Evolutionary conservation across 2,329 filamentous ascomycete species (phyloP).

Genomic region (Lachnellula arida): DNA sequence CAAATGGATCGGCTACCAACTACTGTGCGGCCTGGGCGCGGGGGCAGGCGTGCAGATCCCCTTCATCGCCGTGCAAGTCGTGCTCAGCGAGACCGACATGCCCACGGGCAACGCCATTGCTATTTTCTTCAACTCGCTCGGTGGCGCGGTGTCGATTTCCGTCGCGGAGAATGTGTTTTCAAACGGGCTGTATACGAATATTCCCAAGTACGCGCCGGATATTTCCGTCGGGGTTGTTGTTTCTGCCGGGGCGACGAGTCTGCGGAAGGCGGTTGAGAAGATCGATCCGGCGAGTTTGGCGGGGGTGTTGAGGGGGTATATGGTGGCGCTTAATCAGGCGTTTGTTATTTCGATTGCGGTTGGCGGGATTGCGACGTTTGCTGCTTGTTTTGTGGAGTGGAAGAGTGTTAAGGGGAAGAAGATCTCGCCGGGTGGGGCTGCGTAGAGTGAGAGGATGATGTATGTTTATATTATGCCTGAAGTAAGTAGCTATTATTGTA

Average conservation of each 20-base stretch:
- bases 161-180: slow-evolving; percentile 49
- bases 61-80: slow-evolving; percentile 47
- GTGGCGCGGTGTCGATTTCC: slow-evolving; percentile 53
- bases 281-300: slow-evolving; percentile 29
- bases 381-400: slow-evolving; percentile 29
- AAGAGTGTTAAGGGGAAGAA: slow-evolving; percentile 32
- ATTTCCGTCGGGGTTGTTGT: slow-evolving; percentile 31
- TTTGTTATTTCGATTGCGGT: slow-evolving; percentile 29
- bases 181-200: slow-evolving; percentile 23
- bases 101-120: slow-evolving; percentile 51
- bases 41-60: slow-evolving; percentile 43
- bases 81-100: slow-evolving; percentile 47
- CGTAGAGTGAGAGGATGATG: background rate
- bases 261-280: slow-evolving; percentile 33
- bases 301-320: slow-evolving; percentile 40
- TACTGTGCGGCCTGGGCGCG: slow-evolving; percentile 43
- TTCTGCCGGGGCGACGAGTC: slow-evolving; percentile 39
- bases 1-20: slow-evolving; percentile 50
- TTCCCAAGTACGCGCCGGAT: slow-evolving; percentile 32
- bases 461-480: too few relatives aligned
- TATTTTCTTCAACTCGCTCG: slow-evolving; percentile 56
- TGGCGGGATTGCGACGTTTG: slow-evolving; percentile 24
- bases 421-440: slow-evolving; percentile 19
- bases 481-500: too few relatives aligned
- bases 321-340: slow-evolving; percentile 21